Percentiles rank a stretch among this genome's conserved stretches.
Conservation (phyloP, 2,329 filamentous ascomycete species). For the Scedosporium aurantiacum region DNA sequence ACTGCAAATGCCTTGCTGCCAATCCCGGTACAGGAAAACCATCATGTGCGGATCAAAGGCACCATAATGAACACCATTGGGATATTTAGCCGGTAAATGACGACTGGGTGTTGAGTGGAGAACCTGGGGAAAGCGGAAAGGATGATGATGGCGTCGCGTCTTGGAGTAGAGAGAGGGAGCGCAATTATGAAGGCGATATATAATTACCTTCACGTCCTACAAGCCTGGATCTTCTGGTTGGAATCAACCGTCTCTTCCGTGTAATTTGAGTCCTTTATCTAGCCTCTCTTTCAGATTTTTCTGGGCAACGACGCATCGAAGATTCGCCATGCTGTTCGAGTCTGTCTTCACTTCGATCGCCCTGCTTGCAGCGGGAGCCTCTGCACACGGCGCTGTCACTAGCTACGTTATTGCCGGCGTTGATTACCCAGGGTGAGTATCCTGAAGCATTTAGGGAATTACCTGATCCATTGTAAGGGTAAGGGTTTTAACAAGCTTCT, state of each 20-base stretch:
- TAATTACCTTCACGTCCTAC: background rate
- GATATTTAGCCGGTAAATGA: background rate
- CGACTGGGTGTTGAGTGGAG: background rate
- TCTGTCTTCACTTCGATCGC: conserved; percentile 19
- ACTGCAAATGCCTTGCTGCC: background rate
- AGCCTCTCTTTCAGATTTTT: background rate
- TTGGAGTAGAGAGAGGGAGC: background rate
- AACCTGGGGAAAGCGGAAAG: background rate
- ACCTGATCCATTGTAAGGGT: background rate
- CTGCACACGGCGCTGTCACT: conserved; percentile 28
- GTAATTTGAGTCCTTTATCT: background rate
- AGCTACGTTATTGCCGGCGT: conserved; percentile 35
- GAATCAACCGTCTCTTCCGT: background rate
- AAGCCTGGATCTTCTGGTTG: background rate
- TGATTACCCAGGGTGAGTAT: conserved; percentile 24
- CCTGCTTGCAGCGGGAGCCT: conserved; percentile 17
- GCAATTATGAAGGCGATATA: background rate
- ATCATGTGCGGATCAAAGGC: background rate
- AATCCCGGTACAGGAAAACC: background rate
- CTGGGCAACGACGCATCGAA: background rate
- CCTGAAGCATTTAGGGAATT: background rate
- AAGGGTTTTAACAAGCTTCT: background rate
- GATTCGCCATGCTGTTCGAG: background rate
- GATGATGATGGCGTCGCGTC: background rate
- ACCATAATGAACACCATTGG: background rate